Evolutionary conservation across 768 basidiomycete species (phyloP), one percentile per base, ranked within the genome.

Genomic region (Mycena maculata): DNA sequence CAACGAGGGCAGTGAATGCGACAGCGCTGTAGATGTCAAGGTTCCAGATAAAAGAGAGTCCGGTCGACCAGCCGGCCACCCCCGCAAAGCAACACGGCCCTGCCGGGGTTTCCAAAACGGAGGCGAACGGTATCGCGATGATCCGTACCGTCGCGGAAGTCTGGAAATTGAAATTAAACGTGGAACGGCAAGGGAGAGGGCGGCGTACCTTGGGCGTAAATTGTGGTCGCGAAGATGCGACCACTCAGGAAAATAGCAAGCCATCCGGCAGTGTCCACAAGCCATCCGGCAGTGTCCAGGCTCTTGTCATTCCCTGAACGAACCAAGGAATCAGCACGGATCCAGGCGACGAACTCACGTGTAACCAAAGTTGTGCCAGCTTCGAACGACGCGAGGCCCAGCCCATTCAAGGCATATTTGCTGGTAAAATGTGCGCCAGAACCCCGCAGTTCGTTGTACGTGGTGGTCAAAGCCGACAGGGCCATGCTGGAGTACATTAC

Each of bases 81-180:
- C 74, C n/a, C 75, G 10, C 76, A 15, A 10, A 79, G 71, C 33
- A 79, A 75, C 27, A 68, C 73, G 8, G 28, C 30, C 4, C 76
- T 70, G 16, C 73, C 69, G 12, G 68, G 47, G 3, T n/a, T 45
- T 2, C 83, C 83, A 61, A 78, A 78, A 31, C 79, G 76, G 60
- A 84, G 79, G 1, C 84, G 83, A n/a, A 84, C 68, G 0, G 83
- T 84, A 6, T 74, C 45, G 9, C 83, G 79, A 76, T 76, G 48
- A 76, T 39, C n/a, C 54, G n/a, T 36, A 69, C 67, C 68, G 52
- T 69, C 68, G 11, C 68, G 57, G 27, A 64, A 69, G 39, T 69
- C 68, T 65, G 45, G 12, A 30, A 2, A 20, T 45, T 45, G 5
- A 6, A 18, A 27, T 10, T 30, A 13, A 64, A 28, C 1, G 33